Base-by-base conservation (phyloP, 2,329 filamentous ascomycete genomes). In the Huntiella abstrusa region DNA sequence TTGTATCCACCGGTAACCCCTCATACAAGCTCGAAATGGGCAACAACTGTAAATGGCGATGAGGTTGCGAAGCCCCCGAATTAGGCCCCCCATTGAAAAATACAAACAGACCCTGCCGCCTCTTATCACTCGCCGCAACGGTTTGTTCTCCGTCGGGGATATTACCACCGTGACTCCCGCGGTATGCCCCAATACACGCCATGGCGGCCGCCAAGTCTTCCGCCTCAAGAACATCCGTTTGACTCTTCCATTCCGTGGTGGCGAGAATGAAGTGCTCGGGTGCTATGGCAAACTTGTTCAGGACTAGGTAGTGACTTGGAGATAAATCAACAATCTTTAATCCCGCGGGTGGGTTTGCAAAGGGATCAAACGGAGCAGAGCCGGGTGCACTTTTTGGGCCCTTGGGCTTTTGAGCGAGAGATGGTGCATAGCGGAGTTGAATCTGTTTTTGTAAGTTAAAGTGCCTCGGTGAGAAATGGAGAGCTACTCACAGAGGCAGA, bases 201-300 rank as follows among this genome's bases (percentile, higher is more conserved):
- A 75, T 71, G 1, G 77, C 70, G 0, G 71, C 73, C 11, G 64
- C 70, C 22, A 84, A 60, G 53, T 84, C 80, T 19, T 61, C 62
- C 10, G 62, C 58, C 43, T 77, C 75, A 1, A 85, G 65, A 4
- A 77, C 55, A 52, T 79, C 64, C 1, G 73, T 76, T 63, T 85
- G 80, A n/a, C 64, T 62, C 55, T 74, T 71, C 57, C 77, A 75
- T 1, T 62, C 58, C n/a, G 62, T 70, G 0, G 80, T 85, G 0
- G 75, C 71, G 41, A 85, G 67, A 53, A 85, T 82, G 56, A 81
- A 82, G 60, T 85, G 80, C 54, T 77, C 69, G 0, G 72, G 69
- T 33, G 82, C 77, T 42, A 85, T 62, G 42, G 80, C 78, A 54
- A 80, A 85, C 59, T 84, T 85, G 65, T 85, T 85, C 36, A 85